Evolutionary conservation across 768 basidiomycete species (phyloP).

Genomic region (Psilocybe cubensis): DNA sequence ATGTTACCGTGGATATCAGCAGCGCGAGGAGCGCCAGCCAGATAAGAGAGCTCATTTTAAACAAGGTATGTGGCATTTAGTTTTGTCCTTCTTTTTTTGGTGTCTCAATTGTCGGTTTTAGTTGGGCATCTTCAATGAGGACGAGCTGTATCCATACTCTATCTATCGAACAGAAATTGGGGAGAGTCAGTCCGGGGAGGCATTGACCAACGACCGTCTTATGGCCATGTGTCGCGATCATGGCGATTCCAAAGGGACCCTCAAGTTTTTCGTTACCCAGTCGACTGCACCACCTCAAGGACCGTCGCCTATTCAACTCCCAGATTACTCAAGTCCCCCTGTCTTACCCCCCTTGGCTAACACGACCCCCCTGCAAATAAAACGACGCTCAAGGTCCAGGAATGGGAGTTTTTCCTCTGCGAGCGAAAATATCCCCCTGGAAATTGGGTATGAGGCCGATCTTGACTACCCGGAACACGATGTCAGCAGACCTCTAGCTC

Average conservation of each 20-base stretch:
- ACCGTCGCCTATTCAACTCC: constrained; percentile 33
- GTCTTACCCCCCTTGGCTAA: constrained; percentile 39
- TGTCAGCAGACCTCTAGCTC: constrained; percentile 41
- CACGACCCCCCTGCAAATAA: constrained; percentile 52
- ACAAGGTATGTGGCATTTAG: constrained; percentile 55
- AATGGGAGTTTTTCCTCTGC: constrained; percentile 75
- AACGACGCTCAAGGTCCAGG: constrained; percentile 57
- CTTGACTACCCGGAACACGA: constrained; percentile 62
- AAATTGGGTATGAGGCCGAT: constrained; percentile 76
- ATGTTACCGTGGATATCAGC: constrained; percentile 72
- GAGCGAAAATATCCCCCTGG: constrained; percentile 58
- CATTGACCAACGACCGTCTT: constrained; percentile 71
- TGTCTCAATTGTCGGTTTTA: constrained; percentile 29
- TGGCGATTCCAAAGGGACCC: constrained; percentile 77
- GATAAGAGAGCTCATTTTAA: constrained; percentile 81
- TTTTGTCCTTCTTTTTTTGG: not conserved
- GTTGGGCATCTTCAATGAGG: constrained; percentile 85
- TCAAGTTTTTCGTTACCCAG: constrained; percentile 84
- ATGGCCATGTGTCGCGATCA: constrained; percentile 70
- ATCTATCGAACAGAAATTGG: constrained; percentile 92
- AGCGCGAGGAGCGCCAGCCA: constrained; percentile 64
- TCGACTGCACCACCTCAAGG: constrained; percentile 65
- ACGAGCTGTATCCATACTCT: constrained; percentile 69
- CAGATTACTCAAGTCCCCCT: constrained; percentile 27
- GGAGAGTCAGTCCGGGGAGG: constrained; percentile 71